A percentile compares a stretch with the other conserved stretches of the same genome.
Conservation (phyloP, 441 rosid genomes). For the Francoa sonchifolia region DNA sequence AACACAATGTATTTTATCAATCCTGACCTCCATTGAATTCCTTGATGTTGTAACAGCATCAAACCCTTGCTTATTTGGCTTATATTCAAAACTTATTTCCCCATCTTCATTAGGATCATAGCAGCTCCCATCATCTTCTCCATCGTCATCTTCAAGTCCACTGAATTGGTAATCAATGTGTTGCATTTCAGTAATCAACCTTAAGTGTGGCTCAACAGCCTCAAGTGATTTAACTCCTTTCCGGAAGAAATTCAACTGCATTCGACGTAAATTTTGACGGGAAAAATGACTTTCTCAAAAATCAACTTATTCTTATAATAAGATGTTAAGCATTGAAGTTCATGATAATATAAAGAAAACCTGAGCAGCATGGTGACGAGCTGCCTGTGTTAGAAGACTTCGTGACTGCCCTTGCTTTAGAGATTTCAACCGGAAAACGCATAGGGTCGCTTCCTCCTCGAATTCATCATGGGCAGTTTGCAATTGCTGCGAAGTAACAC, state of each 20-base stretch:
- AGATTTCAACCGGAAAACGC: conserved; percentile 80
- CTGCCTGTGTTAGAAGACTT: conserved; percentile 88
- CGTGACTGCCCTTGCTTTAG: conserved; percentile 88
- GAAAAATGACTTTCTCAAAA: conserved; percentile 7
- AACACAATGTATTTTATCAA: conserved; percentile 9
- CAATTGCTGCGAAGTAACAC: conserved; percentile 38
- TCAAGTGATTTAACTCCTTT: conserved; percentile 82
- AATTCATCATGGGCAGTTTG: conserved; percentile 67
- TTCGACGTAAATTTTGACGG: conserved; percentile 12
- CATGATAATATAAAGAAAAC: conserved; percentile 21
- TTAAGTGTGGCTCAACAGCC: conserved; percentile 59
- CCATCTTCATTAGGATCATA: conserved; percentile 35
- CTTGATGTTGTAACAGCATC: conserved; percentile 39
- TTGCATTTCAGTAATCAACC: conserved; percentile 51
- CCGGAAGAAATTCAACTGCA: conserved; percentile 75
- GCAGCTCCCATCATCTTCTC: conserved; percentile 39
- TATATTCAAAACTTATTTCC: conserved; percentile 77
- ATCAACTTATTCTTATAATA: conserved; percentile 6
- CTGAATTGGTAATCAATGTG: conserved; percentile 80
- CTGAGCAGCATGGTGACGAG: conserved; percentile 98
- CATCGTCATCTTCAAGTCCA: conserved; percentile 54
- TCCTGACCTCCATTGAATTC: conserved; percentile 63
- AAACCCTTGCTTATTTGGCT: conserved; percentile 34
- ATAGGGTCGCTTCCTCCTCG: conserved; percentile 74
- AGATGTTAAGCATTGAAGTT: conserved; percentile 1